Base-by-base conservation (phyloP, 2,329 filamentous ascomycete species). In the Parastagonospora nodorum region DNA sequence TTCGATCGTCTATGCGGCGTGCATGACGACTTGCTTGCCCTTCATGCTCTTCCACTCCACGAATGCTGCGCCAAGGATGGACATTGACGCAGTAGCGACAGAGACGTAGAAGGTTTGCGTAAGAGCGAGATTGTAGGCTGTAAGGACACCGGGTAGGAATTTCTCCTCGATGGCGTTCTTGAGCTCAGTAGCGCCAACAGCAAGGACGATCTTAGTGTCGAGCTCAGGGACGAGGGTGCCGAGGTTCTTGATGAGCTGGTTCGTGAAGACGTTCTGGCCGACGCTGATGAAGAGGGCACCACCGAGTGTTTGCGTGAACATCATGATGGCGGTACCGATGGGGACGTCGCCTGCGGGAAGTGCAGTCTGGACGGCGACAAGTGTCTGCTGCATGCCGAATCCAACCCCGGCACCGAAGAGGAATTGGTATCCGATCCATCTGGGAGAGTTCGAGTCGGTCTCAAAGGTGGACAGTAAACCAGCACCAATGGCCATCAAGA, bases 21-120 rank as follows among this genome's bases (percentile, higher is more conserved):
- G 60, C 69, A 72, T 71, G 57, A 74, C 68, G 42, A 78, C 72
- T 58, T 77, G 74, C 65, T 76, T 75, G 62, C 82, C 84, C 77
- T 88, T 89, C 63, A 89, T 84, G 57, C 77, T 85, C 67, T 78
- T 82, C 85, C 85, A 89, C 73, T 89, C 82, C 58, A 89, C 80
- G 6, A 75, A 73, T 1, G 78, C 60, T 0, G 80, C 77, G 0
- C 83, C 86, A 7, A 87, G 32, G 11, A 88, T 75, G 4, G 78
- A 80, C 8, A 86, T 48, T 7, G 75, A 75, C 0, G 79, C 77
- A 63, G 86, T 74, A 2, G 82, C 80, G 7, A 87, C 74, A 1
- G 78, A 80, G 8, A 89, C 82, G 53, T 83, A 81, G 64, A 88
- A 90, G 1, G 81, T 80, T 50, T 80, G 73, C 2, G 79, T 78